Evolutionary conservation across 768 basidiomycete species (phyloP).

Genomic region (Melanogaster broomeanus): DNA sequence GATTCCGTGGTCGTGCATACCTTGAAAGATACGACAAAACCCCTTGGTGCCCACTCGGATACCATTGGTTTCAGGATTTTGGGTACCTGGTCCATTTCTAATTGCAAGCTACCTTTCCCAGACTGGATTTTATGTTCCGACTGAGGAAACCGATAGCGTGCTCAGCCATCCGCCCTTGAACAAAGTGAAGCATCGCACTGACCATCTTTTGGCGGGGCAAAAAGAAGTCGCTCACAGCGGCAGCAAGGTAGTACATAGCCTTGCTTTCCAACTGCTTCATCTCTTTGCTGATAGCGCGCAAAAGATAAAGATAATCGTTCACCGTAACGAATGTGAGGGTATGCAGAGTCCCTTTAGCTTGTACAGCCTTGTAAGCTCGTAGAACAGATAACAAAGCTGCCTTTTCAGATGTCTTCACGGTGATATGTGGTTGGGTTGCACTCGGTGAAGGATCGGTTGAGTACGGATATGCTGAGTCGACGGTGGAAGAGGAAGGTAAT

Average conservation of each 20-base stretch:
- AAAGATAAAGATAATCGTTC: constrained; percentile 93
- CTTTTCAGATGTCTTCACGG: constrained; percentile 67
- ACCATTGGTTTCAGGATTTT: constrained; percentile 94
- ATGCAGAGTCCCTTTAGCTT: constrained; percentile 71
- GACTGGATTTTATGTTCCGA: constrained; percentile 99
- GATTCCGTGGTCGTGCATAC: constrained; percentile 40
- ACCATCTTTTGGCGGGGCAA: constrained; percentile 90
- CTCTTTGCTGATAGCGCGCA: constrained; percentile 80
- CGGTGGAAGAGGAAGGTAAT: constrained; percentile 18
- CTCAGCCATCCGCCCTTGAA: background rate
- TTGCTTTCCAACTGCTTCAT: constrained; percentile 67
- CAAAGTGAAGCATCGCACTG: constrained; percentile 26
- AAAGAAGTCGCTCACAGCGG: constrained; percentile 98
- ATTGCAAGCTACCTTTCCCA: constrained; percentile 86
- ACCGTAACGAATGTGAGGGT: constrained; percentile 92
- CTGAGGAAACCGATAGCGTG: constrained; percentile 39
- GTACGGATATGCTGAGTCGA: constrained; percentile 18
- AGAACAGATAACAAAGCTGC: constrained; percentile 71
- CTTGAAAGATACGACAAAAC: constrained; percentile 97
- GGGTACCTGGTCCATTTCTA: constrained; percentile 99
- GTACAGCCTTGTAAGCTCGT: constrained; percentile 77
- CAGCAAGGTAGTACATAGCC: constrained; percentile 95
- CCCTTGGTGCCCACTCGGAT: constrained; percentile 88
- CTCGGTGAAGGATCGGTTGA: constrained; percentile 31
- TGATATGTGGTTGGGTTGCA: constrained; percentile 48